phyloP scores from a whole-genome alignment of 495 filamentous ascomycete species.

The Hypomontagnella submonticulosa region DNA sequence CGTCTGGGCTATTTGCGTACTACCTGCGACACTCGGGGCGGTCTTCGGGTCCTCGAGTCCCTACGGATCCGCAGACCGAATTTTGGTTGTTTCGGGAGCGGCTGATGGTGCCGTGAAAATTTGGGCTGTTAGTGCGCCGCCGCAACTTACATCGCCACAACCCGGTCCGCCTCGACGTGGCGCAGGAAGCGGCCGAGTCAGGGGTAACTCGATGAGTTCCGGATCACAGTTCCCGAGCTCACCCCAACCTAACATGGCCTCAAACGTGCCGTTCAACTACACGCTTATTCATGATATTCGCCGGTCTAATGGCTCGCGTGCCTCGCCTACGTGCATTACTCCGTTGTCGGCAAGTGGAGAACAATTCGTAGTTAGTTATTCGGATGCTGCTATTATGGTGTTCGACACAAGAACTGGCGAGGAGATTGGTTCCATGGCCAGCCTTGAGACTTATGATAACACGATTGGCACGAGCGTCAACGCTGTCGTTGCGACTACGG shows the following conservation, averaged over 20 bases:
- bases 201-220: conserved; percentile 90
- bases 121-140: conserved; percentile 94
- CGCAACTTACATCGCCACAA: conserved; percentile 82
- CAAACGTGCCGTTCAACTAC: conserved; percentile 66
- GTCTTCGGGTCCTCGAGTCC: conserved; percentile 77
- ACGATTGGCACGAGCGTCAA: conserved; percentile 87
- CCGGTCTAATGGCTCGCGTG: conserved; percentile 68
- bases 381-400: conserved; percentile 87
- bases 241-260: conserved; percentile 86
- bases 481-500: conserved; percentile 86
- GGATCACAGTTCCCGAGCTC: conserved; percentile 89
- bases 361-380: conserved; percentile 91
- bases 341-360: conserved; percentile 87
- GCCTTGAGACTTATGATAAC: conserved; percentile 90
- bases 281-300: conserved; percentile 85
- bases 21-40: conserved; percentile 82
- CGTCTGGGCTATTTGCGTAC: conserved; percentile 93
- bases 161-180: conserved; percentile 65
- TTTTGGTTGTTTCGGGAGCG: conserved; percentile 89
- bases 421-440: conserved; percentile 91
- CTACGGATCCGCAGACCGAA: conserved; percentile 81
- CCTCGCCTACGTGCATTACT: conserved; percentile 90
- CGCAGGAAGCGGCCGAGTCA: conserved; percentile 75
- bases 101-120: conserved; percentile 93
- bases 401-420: conserved; percentile 93